Percentiles rank a stretch among this genome's conserved stretches.
These are phyloP conservation scores for Lippia alba DNA, from an alignment of 305 asterid genomes.

Conservation along the genomic window DNA sequence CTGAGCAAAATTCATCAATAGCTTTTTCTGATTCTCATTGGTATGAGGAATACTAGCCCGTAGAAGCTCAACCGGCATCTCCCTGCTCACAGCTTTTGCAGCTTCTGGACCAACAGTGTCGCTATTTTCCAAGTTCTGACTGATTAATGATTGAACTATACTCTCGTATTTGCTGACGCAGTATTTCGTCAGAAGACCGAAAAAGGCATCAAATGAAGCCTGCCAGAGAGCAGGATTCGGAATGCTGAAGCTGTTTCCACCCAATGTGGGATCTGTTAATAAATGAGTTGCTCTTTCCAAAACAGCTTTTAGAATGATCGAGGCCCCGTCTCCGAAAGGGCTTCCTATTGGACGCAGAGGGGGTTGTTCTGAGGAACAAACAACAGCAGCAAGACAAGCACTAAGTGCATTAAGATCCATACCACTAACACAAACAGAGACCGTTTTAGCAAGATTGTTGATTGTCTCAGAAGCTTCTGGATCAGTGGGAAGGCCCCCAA, in stretches of 20 bases:
- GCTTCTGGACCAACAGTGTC: conserved; percentile 60
- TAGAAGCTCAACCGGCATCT: conserved; percentile 95
- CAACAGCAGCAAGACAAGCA: conserved; percentile 97
- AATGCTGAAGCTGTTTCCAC: conserved; percentile 53
- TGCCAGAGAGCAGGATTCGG: conserved; percentile 89
- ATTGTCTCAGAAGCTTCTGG: conserved; percentile 60
- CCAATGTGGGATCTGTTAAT: conserved; percentile 59
- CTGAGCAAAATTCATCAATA: conserved; percentile 78
- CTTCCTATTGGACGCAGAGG: conserved; percentile 95
- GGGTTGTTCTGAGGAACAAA: conserved; percentile 92
- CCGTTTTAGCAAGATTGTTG: conserved; percentile 61
- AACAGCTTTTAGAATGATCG: conserved; percentile 76
- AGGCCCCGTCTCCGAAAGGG: conserved; percentile 91
- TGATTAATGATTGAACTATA: conserved; percentile 59
- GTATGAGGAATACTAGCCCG: conserved; percentile 96
- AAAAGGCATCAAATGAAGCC: conserved; percentile 94
- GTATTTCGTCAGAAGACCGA: conserved; percentile 77
- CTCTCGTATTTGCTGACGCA: conserved; percentile 80
- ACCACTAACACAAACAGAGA: conserved; percentile 54
- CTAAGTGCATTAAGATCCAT: conserved; percentile 93
- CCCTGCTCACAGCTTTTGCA: conserved; percentile 75
- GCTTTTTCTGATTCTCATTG: conserved; percentile 74
- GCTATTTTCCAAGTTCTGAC: conserved; percentile 49
- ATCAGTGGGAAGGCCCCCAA: conserved; percentile 79
- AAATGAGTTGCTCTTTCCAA: conserved; percentile 82